Base-by-base conservation (phyloP, 2,329 filamentous ascomycete species). In the Coleophoma eucalyptorum region DNA sequence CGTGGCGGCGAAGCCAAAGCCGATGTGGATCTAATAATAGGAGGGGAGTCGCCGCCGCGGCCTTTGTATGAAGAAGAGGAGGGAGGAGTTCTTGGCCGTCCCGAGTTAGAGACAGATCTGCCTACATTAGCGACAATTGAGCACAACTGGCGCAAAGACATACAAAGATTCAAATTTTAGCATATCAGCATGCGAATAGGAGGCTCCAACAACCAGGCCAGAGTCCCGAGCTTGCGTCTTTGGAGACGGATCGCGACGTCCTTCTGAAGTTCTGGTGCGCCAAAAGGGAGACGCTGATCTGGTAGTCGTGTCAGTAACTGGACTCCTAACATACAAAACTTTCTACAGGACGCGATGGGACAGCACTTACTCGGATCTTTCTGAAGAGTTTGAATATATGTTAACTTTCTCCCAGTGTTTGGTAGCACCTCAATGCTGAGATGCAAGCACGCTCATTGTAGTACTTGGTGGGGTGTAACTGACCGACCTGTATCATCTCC, bases 401-500 rank as follows among this genome's bases (percentile, higher is more conserved):
- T 26, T 26, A 26, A 26, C 26, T 26, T 26, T 26, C 26, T 26
- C 26, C 6, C 5, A 5, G 26, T 8, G 26, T 26, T 26, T 26
- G 26, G 26, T 26, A 26, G 26, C 26, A 3, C 4, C 26, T 26
- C 26, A 26, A 26, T 26, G 26, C 26, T 26, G 10, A 26, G 26
- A 26, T 43, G 44, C 20, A 32, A 31, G 38, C 38, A 33, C 16
- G 21, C 32, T 38, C 35, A 33, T 47, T 20, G 26, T 48, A 16
- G 34, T 33, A 38, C 35, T 45, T 46, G 43, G 49, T 57, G 55
- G 58, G 58, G 62, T 62, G 58, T 67, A 50, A 87, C 85, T 80
- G 86, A 97, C 94, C 93, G 78, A 99, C 92, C 87, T 99, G 93
- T 62, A 97, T 90, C 94, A 99, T 99, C 80, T 99, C 94, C 90